Evolutionary conservation across 768 basidiomycete genomes (phyloP).

Genomic region (Suillus luteus): DNA sequence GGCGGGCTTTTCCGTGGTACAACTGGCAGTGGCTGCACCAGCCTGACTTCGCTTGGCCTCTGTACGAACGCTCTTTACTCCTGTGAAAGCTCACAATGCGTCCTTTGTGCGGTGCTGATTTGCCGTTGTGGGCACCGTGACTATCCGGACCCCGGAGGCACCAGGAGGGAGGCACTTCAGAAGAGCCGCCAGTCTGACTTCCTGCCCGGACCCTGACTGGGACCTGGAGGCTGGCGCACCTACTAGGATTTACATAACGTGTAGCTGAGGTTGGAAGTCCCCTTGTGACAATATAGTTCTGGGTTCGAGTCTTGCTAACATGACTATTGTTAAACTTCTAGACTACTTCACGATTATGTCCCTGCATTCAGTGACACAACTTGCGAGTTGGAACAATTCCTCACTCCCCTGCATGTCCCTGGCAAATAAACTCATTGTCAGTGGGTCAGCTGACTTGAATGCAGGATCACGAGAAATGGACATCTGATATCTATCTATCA

Average conservation of each 20-base stretch:
- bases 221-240: neutral
- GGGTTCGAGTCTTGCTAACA: neutral
- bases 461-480: neutral
- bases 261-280: neutral
- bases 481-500: neutral
- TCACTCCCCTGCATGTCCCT: neutral
- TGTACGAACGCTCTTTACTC: neutral
- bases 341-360: neutral
- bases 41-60: neutral
- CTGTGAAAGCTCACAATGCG: neutral
- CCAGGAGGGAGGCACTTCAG: neutral
- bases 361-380: neutral
- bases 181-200: neutral
- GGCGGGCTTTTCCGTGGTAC: no score
- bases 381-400: neutral
- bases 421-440: neutral
- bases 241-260: neutral
- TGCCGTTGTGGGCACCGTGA: neutral
- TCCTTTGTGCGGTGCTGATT: neutral
- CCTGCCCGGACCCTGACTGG: neutral
- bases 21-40: no score
- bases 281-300: neutral
- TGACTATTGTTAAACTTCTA: neutral
- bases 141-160: neutral
- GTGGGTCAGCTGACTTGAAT: neutral